Evolutionary conservation across 179 eudicot species (phyloP).

Genomic region (Heliamphora pulchella): DNA sequence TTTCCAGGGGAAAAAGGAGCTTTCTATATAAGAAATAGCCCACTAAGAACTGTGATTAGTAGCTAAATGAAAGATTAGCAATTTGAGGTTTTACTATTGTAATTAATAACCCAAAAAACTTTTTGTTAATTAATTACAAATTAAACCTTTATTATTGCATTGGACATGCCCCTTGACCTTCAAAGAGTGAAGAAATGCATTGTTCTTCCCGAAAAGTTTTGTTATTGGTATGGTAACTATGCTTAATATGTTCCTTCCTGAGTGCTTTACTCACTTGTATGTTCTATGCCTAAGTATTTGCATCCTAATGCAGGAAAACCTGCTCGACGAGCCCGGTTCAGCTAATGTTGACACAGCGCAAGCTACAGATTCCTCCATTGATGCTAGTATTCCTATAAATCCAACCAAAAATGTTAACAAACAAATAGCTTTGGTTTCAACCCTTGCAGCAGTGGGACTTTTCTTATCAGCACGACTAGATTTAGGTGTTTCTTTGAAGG

Average conservation of each 20-base stretch:
- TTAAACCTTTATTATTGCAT: not conserved
- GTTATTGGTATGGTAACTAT: not conserved
- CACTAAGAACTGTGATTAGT: too few species aligned
- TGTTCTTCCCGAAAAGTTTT: not conserved
- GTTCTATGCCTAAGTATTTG: not conserved
- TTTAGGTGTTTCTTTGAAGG: conserved; percentile 75
- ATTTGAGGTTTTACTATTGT: not conserved
- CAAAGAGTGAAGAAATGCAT: not conserved
- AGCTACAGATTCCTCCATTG: conserved; percentile 28
- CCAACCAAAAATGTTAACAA: conserved; percentile 57
- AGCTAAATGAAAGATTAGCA: too few species aligned
- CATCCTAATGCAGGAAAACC: conserved; percentile 43
- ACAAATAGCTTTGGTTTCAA: conserved; percentile 57
- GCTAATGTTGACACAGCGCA: conserved; percentile 26
- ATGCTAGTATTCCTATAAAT: conserved; percentile 42
- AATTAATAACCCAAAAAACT: not conserved
- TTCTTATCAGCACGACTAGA: conserved; percentile 62
- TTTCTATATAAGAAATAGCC: too few species aligned
- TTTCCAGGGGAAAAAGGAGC: too few species aligned
- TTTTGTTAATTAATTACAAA: not conserved
- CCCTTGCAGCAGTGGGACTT: conserved; percentile 65
- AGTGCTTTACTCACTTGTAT: conserved; percentile 7
- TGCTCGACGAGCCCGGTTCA: conserved; percentile 25
- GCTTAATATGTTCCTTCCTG: not conserved
- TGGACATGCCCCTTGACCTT: not conserved